Evolutionary conservation across 2,329 filamentous ascomycete genomes (phyloP).

Genomic region (Apiospora saccharicola): DNA sequence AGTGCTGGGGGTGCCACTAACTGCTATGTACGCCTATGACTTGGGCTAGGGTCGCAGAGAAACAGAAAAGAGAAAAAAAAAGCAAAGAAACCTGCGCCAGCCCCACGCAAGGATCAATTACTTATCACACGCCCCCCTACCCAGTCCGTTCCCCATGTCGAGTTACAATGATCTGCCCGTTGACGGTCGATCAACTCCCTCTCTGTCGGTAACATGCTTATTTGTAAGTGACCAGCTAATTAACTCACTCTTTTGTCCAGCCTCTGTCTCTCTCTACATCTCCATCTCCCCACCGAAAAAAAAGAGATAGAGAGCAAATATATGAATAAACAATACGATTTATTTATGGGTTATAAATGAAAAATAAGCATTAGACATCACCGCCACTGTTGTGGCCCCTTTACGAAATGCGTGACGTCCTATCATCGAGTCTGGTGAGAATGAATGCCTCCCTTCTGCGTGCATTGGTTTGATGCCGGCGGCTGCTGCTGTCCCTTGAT

Average conservation of each 20-base stretch:
- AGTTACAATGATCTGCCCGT: constrained; percentile 18
- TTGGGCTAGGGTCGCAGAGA: not conserved
- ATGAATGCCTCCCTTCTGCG: not conserved
- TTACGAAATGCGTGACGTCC: not conserved
- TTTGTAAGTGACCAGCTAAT: constrained; percentile 4
- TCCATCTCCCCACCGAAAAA: not conserved
- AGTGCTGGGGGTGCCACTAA: not conserved
- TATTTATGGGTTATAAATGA: not conserved
- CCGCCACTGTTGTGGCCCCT: constrained; percentile 13
- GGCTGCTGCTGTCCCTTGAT: not conserved
- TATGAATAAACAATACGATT: not conserved
- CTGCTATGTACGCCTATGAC: not conserved
- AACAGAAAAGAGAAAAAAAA: not conserved
- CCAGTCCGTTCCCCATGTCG: not conserved
- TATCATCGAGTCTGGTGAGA: not conserved
- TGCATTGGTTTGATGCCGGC: not conserved
- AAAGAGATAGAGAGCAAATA: not conserved
- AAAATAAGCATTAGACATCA: not conserved
- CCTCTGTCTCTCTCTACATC: not conserved
- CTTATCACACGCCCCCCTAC: not conserved
- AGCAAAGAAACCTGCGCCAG: not conserved
- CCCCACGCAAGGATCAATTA: not conserved
- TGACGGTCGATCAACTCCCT: constrained; percentile 18
- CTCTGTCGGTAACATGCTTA: constrained; percentile 7
- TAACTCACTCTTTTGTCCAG: not conserved